These are phyloP conservation scores for Tolypocladium capitatum DNA, from an alignment of 2,329 filamentous ascomycete genomes.

Conservation along the genomic window DNA sequence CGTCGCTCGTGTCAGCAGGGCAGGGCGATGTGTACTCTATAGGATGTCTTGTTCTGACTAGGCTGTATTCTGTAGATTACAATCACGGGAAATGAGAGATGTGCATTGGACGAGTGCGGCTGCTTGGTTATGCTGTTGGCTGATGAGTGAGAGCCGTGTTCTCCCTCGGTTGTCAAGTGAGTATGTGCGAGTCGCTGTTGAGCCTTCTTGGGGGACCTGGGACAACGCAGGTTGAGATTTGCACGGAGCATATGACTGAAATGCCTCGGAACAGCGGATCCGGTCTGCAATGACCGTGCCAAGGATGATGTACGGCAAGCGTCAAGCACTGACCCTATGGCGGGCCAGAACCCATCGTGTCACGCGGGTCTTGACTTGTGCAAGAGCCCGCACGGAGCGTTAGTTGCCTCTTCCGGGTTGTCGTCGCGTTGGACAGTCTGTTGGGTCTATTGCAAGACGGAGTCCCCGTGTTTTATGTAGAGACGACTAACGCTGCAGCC, in stretches of 20 bases:
- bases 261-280: not conserved
- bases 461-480: not conserved
- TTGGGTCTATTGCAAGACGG: not conserved
- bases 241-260: too few species aligned
- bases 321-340: too few species aligned
- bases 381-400: too few species aligned
- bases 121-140: not conserved
- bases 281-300: not conserved
- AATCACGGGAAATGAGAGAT: conserved; percentile 1
- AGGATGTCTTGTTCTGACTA: conserved; percentile 1
- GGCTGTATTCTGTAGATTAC: conserved; percentile 3
- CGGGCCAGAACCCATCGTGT: too few species aligned
- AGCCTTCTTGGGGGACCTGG: too few species aligned
- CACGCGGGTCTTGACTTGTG: too few species aligned
- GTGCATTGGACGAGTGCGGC: not conserved
- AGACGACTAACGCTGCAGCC: not conserved
- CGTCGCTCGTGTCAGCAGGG: not conserved
- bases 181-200: too few species aligned
- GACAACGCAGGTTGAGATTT: too few species aligned
- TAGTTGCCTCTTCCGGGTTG: not conserved
- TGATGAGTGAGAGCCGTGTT: not conserved
- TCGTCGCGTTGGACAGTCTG: not conserved
- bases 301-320: too few species aligned
- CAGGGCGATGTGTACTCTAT: conserved; percentile 2
- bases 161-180: not conserved